These are phyloP conservation scores for Suhomyces emberorum DNA, from an alignment of 805 yeast species.

Conservation along the genomic window DNA sequence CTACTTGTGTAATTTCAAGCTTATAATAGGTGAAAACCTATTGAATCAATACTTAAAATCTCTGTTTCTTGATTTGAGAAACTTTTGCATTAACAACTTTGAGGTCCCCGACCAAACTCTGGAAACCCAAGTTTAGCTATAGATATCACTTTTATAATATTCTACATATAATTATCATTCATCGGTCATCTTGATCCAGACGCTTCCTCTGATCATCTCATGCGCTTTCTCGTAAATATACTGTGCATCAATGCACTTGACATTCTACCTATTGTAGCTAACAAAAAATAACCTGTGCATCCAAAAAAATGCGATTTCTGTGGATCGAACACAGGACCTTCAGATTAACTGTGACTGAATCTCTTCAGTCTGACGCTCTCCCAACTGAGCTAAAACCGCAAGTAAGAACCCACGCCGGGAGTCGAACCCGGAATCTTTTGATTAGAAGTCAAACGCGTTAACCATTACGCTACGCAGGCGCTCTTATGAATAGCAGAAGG, in stretches of 20 bases:
- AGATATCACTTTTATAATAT: no score
- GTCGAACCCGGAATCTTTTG: slow-evolving; percentile 67
- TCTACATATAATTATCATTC: no score
- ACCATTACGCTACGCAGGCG: slow-evolving; percentile 64
- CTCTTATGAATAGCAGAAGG: no score
- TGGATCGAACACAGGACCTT: slow-evolving; percentile 90
- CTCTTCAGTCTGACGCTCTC: slow-evolving; percentile 32
- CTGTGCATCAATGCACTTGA: no score
- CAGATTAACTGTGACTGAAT: slow-evolving; percentile 46
- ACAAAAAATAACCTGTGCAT: no score
- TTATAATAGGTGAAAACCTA: slow-evolving; percentile 39
- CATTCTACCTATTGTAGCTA: no score
- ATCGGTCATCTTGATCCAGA: no score
- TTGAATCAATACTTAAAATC: slow-evolving; percentile 31
- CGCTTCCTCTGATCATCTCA: no score
- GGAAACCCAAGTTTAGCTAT: slow-evolving; percentile 12
- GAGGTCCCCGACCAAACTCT: no score
- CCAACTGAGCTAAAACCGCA: slow-evolving; percentile 32
- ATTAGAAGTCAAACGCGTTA: slow-evolving; percentile 67
- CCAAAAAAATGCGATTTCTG: slow-evolving; percentile 59
- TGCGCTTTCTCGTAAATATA: no score
- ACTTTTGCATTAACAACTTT: slow-evolving; percentile 16
- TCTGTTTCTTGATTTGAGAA: slow-evolving; percentile 29
- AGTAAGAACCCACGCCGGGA: slow-evolving; percentile 44
- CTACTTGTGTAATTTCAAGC: slow-evolving; percentile 47